Evolutionary conservation across 495 filamentous ascomycete species (phyloP).

Genomic region (Xylaria grammica): DNA sequence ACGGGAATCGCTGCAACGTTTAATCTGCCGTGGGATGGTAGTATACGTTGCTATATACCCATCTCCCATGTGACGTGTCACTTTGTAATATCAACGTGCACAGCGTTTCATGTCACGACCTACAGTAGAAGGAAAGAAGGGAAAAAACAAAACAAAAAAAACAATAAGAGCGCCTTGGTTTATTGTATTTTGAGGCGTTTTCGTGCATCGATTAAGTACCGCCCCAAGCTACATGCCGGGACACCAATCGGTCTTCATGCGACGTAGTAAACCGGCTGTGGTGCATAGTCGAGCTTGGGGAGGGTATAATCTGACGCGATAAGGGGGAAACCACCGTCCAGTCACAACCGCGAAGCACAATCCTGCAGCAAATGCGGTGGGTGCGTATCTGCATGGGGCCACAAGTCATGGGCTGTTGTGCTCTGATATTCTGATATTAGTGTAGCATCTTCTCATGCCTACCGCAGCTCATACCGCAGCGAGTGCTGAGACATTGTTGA

Average conservation of each 20-base stretch:
- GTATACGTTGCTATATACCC: neutral
- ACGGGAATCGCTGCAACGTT: neutral
- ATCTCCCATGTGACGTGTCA: neutral
- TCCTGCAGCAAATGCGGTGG: neutral
- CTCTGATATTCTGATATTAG: neutral
- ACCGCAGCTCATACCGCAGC: no score
- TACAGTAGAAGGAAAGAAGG: neutral
- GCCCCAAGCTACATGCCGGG: neutral
- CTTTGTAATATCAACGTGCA: constrained; percentile 1
- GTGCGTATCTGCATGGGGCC: neutral
- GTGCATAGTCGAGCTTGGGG: neutral
- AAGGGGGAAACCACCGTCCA: neutral
- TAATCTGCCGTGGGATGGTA: neutral
- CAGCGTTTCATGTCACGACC: neutral
- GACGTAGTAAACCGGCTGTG: neutral
- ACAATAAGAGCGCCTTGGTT: no score
- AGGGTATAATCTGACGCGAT: neutral
- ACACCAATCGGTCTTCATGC: neutral
- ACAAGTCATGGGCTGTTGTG: constrained; percentile 11
- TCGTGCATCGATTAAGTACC: neutral
- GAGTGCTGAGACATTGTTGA: neutral
- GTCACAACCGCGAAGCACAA: neutral
- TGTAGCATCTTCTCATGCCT: constrained; percentile 2
- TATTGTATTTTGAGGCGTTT: neutral
- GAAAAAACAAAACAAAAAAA: neutral